Base-by-base conservation (phyloP, 257 asterid genomes). In the Jasminum sambac region DNA sequence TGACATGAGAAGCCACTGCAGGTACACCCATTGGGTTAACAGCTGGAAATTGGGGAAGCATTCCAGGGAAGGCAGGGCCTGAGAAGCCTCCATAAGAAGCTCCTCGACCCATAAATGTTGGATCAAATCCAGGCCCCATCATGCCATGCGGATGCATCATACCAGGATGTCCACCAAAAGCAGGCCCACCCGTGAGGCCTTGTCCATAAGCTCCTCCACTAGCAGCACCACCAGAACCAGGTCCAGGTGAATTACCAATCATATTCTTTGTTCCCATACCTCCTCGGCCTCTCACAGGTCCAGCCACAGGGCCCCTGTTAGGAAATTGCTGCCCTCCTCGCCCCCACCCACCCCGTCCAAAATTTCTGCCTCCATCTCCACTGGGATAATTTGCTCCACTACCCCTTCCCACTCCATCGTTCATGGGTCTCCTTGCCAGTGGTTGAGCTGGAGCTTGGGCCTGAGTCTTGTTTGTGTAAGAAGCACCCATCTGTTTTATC, bases 251-350 rank as follows among this genome's bases (percentile, higher is more conserved):
- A 76, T 78, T 83, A 40, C 83, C 82, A 66, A 76, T 52, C 82
- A 81, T 81, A 43, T 77, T 84, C 79, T 73, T 79, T 21, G 81
- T 64, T 63, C 80, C 84, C 79, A 79, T 55, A 63, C 69, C 80
- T 66, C 86, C 89, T 82, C 89, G 80, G 21, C 87, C 89, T 66
- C 89, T 79, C 64, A 64, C 74, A 68, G 91, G 87, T 64, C 95
- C 96, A 74, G 80, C 79, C 23, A 84, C 96, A 4, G 90, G 89
- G 21, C 92, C 96, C 80, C 77, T 84, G 84, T 85, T 86, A 50
- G 80, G 81, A 64, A 70, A 73, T 65, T 86, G 95, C 72, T 85
- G 86, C 61, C 89, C 93, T 34, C 95, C 85, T 63, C 91, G 82
- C 58, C 79, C 85, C 82, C 81, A 79, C 61, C 80, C 82, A 67